These are phyloP conservation scores for Myxozyma mucilagina DNA, from an alignment of 805 yeast genomes.

Conservation along the genomic window DNA sequence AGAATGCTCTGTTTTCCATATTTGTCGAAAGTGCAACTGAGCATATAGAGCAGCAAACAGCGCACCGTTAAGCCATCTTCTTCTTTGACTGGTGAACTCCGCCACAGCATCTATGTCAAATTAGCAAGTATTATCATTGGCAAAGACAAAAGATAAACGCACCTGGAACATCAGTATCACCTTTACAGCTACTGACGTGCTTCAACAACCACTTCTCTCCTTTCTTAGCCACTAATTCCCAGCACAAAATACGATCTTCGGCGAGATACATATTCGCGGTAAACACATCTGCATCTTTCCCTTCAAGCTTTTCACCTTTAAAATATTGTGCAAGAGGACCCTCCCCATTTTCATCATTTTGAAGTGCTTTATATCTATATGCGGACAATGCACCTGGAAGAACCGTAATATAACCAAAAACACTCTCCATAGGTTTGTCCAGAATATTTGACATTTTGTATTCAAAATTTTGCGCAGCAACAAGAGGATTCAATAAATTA, in stretches of 20 bases:
- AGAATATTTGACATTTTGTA: slow-evolving; percentile 92
- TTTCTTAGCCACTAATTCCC: slow-evolving; percentile 87
- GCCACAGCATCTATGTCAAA: slow-evolving; percentile 50
- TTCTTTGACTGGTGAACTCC: slow-evolving; percentile 85
- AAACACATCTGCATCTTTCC: slow-evolving; percentile 74
- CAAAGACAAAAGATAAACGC: slow-evolving; percentile 35
- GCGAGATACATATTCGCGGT: slow-evolving; percentile 96
- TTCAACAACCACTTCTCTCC: slow-evolving; percentile 72
- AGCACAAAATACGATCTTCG: slow-evolving; percentile 93
- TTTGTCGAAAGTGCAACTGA: slow-evolving; percentile 68
- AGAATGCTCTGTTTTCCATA: slow-evolving; percentile 77
- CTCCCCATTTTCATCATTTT: slow-evolving; percentile 64
- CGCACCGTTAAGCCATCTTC: slow-evolving; percentile 97
- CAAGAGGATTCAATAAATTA: slow-evolving; percentile 80
- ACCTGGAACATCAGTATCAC: slow-evolving; percentile 93
- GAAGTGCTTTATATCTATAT: slow-evolving; percentile 78
- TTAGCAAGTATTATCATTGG: background rate
- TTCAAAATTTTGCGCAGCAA: slow-evolving; percentile 96
- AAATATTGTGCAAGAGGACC: slow-evolving; percentile 88
- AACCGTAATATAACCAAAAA: slow-evolving; percentile 91
- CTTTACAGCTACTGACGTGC: slow-evolving; percentile 84
- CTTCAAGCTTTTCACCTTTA: slow-evolving; percentile 84
- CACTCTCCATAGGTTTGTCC: slow-evolving; percentile 94
- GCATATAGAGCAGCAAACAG: slow-evolving; percentile 93
- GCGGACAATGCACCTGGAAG: slow-evolving; percentile 98